phyloP scores from a whole-genome alignment of 352 stramenopile species.

The Globisporangium canariense region DNA sequence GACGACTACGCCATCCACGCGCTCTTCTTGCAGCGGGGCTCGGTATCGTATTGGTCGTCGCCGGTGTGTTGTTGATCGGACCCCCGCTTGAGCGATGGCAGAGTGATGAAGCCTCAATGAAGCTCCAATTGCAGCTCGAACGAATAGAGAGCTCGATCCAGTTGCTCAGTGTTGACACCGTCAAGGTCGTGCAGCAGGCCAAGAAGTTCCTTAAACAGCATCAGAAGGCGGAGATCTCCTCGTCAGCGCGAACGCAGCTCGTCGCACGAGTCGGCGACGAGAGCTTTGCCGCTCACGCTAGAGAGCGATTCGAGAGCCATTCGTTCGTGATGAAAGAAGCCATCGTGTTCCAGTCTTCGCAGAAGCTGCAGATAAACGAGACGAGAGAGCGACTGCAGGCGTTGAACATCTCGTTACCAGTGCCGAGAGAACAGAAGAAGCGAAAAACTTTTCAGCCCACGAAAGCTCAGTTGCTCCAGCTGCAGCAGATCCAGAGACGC shows the following conservation, averaged over 20 bases:
- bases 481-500: conserved; percentile 11
- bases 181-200: conserved; percentile 5
- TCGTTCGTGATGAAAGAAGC: conserved; percentile 12
- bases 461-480: conserved; percentile 12
- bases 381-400: conserved; percentile 10
- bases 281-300: conserved; percentile 4
- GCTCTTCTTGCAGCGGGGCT: not conserved
- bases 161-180: conserved; percentile 11
- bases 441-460: not conserved
- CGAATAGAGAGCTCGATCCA: conserved; percentile 1
- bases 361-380: conserved; percentile 4
- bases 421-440: not conserved
- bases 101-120: not conserved
- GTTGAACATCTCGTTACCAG: conserved; percentile 18
- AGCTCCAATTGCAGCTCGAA: conserved; percentile 2
- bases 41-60: not conserved
- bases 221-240: conserved; percentile 8
- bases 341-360: conserved; percentile 10
- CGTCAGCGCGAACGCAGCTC: conserved; percentile 9
- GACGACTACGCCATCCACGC: not conserved
- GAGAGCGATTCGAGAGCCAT: conserved; percentile 13
- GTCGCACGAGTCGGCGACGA: conserved; percentile 6
- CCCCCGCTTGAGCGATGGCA: conserved; percentile 14
- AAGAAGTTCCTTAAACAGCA: conserved; percentile 17
- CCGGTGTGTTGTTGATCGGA: conserved; percentile 4